Evolutionary conservation across 164 flowering plant genomes (phyloP), one percentile per base, ranked within the genome.

Genomic region (Protea cynaroides): DNA sequence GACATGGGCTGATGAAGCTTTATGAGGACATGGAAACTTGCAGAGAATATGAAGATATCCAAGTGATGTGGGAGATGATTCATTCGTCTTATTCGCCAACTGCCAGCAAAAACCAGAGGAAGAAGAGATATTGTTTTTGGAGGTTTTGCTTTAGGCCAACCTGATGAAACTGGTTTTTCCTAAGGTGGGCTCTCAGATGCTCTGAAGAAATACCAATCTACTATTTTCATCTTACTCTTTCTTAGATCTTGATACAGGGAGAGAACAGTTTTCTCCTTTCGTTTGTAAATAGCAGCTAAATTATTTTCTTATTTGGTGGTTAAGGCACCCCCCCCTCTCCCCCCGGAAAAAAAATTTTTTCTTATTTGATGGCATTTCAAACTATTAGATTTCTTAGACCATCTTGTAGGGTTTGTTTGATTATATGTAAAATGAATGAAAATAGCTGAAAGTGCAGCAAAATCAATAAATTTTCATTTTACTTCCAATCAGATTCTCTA

Each of bases 61-160:
- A 69, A 50, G 72, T 69, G 67, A 63, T 69, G 66, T 69, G 72
- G 71, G 71, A 68, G 61, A 68, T 68, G 56, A 59, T 68, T 62
- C 71, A 64, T 19, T 63, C 72, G 7, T 56, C 71, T 56, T 29
- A n/a, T 62, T 38, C 51, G 17, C 57, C 62, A 23, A 47, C 57
- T 46, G 24, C 59, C 59, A 7, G 9, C 29, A 25, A 23, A 36
- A 22, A 44, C 19, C 46, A 55, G 34, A 49, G 12, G 5, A 60
- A n/a, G 0, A 59, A 38, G n/a, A 37, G 49, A 17, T 7, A 1
- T 38, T 61, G 25, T 14, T 23, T 37, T 57, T 34, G 58, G 62
- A 63, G 66, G 38, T 49, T 38, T 62, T 63, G 67, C 52, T 69
- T 69, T 58, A 69, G n/a, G 63, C 51, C 66, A 56, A 24, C 66